phyloP scores from a whole-genome alignment of 2,329 filamentous ascomycete species.

The Penicillium verrucosum region DNA sequence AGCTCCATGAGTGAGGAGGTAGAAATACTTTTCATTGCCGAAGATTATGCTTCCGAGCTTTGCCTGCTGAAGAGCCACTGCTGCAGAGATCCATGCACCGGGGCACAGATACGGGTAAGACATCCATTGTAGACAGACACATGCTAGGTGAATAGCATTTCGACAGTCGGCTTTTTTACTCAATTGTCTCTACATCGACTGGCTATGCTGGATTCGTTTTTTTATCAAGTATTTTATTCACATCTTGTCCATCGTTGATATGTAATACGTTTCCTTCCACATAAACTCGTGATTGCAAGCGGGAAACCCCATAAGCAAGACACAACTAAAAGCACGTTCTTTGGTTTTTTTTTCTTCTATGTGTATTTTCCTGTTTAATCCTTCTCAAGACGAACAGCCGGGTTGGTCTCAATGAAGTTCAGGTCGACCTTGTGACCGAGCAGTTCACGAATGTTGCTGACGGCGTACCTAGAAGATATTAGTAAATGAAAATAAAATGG shows the following conservation, averaged over 20 bases:
- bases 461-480: conserved; percentile 54
- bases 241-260: conserved; percentile 20
- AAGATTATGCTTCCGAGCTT: conserved; percentile 29
- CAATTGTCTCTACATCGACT: background rate
- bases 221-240: conserved; percentile 16
- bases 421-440: conserved; percentile 95
- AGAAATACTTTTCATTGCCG: conserved; percentile 37
- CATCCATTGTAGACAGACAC: conserved; percentile 37
- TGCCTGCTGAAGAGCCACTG: conserved; percentile 64
- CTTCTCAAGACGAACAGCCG: conserved; percentile 86
- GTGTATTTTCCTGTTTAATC: conserved; percentile 50
- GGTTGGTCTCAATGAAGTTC: conserved; percentile 85
- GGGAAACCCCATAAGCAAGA: conserved; percentile 13
- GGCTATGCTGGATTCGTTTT: background rate
- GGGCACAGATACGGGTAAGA: conserved; percentile 68
- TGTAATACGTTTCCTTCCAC: conserved; percentile 22
- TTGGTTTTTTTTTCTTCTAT: conserved; percentile 3
- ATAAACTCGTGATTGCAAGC: conserved; percentile 23
- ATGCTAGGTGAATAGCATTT: background rate
- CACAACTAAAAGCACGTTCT: conserved; percentile 17
- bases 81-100: conserved; percentile 55
- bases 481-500: background rate
- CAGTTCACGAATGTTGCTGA: conserved; percentile 86
- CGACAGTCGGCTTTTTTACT: background rate
- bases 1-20: conserved; percentile 44